Evolutionary conservation across 345 rosid genomes (phyloP), one percentile per base, ranked within the genome.

Genomic region (Ceriops tagal): DNA sequence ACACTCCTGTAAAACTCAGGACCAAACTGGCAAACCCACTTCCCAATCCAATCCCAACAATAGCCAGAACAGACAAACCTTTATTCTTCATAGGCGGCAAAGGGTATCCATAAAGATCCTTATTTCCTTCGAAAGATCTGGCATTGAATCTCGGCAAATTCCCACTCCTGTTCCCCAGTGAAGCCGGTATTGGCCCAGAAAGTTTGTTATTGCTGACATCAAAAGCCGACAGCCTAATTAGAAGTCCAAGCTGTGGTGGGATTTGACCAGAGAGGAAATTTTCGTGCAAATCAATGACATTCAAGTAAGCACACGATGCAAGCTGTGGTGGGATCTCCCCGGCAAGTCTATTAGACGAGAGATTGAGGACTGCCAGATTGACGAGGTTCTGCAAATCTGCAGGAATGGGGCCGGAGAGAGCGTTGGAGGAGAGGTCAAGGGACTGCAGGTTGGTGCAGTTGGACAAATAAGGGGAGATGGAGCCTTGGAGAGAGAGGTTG

Each of bases 11-110:
- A 47, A 93, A 93, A 71, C 97, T 93, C 35, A 93, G 79, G 32
- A 89, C 86, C 83, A 93, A 83, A 76, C 97, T 91, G 2, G 86
- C 92, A 32, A 93, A 75, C 51, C 98, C 98, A 73, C 96, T 93
- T 22, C 97, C 98, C 20, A 93, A 79, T 20, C 98, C 98, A 72
- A 93, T 93, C 76, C 97, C 97, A 19, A 93, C 96, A 52, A 93
- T 91, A 69, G 97, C 90, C 79, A 89, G 61, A 47, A 93, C 78
- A 1, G 98, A 83, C 53, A 93, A 69, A 19, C 97, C 95, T 64
- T 77, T 87, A 11, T 68, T 79, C 80, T 76, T 85, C 84, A 77
- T 71, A 22, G 88, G 91, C 18, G 87, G 82, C 72, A 93, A 77
- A 61, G 98, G 98, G 82, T 87, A 93, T 9, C 98, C 98, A 64